Conservation (phyloP, 2,329 filamentous ascomycete species). For the Shiraia bambusicola region DNA sequence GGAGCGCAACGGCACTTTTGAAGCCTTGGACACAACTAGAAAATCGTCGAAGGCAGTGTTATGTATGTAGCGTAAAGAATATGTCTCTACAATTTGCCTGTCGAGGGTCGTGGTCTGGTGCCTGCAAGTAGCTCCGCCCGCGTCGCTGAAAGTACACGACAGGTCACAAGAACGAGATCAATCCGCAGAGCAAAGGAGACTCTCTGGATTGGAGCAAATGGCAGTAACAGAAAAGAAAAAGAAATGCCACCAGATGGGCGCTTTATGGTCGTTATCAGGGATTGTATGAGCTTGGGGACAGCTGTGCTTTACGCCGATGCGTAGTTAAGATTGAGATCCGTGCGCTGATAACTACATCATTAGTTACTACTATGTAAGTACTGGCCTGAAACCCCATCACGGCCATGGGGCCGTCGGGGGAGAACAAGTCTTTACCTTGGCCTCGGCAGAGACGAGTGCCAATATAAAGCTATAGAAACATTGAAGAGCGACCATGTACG, state of each 20-base stretch:
- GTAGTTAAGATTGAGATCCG: slow-evolving; percentile 33
- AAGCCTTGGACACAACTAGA: background rate
- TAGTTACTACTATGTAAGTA: slow-evolving; percentile 12
- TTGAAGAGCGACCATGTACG: too few species aligned
- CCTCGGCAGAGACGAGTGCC: too few species aligned
- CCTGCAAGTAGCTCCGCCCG: slow-evolving; percentile 15
- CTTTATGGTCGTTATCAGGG: slow-evolving; percentile 12
- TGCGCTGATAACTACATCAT: slow-evolving; percentile 25
- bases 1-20: slow-evolving; percentile 11
- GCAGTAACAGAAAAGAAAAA: slow-evolving; percentile 16
- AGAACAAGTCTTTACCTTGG: too few species aligned
- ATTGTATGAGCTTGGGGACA: slow-evolving; percentile 36
- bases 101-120: background rate
- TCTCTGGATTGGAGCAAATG: slow-evolving; percentile 33
- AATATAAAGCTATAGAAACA: too few species aligned
- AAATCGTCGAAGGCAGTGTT: background rate
- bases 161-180: slow-evolving; percentile 8
- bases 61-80: background rate
- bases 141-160: slow-evolving; percentile 25
- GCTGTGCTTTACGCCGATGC: slow-evolving; percentile 37
- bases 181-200: slow-evolving; percentile 11
- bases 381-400: background rate
- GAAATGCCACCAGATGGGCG: slow-evolving; percentile 25
- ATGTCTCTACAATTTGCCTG: background rate
- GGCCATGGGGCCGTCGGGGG: too few species aligned